These are phyloP conservation scores for Trichoderma semiorbis DNA, from an alignment of 2,329 filamentous ascomycete genomes.

Conservation along the genomic window DNA sequence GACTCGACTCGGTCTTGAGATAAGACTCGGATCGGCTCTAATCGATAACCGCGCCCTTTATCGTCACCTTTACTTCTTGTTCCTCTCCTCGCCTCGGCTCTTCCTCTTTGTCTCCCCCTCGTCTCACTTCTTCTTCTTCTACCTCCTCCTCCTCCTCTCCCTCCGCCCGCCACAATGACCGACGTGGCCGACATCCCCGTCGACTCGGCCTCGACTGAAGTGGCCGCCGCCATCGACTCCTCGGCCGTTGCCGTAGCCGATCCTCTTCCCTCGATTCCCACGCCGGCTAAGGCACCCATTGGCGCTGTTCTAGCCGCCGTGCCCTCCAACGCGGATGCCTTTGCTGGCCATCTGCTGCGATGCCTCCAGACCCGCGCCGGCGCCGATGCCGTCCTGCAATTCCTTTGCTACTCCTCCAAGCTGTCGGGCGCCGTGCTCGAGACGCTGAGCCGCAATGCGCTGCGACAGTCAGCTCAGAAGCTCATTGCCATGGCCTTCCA, in stretches of 20 bases:
- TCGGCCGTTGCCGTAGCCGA: background rate
- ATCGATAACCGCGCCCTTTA: background rate
- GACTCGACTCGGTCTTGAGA: background rate
- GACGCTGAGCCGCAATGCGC: conserved; percentile 52
- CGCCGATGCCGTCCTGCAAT: conserved; percentile 66
- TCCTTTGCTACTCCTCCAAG: conserved; percentile 64
- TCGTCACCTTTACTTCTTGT: background rate
- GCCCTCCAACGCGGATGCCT: conserved; percentile 42
- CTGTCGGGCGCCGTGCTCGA: conserved; percentile 51
- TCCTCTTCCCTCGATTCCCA: conserved; percentile 16
- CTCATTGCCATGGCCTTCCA: conserved; percentile 52
- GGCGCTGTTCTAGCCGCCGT: conserved; percentile 19
- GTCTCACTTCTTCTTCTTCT: background rate
- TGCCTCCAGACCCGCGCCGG: conserved; percentile 66
- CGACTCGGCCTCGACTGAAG: conserved; percentile 1
- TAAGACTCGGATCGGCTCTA: background rate
- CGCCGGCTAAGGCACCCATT: conserved; percentile 17
- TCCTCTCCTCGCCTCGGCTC: background rate
- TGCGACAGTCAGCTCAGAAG: conserved; percentile 50
- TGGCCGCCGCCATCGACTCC: conserved; percentile 1
- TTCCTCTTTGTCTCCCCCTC: background rate
- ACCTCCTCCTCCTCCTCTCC: background rate
- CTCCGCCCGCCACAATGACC: background rate
- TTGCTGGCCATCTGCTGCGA: conserved; percentile 55
- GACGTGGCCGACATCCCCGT: background rate